phyloP scores from a whole-genome alignment of 2,329 filamentous ascomycete genomes.

The Penicillium sp. region DNA sequence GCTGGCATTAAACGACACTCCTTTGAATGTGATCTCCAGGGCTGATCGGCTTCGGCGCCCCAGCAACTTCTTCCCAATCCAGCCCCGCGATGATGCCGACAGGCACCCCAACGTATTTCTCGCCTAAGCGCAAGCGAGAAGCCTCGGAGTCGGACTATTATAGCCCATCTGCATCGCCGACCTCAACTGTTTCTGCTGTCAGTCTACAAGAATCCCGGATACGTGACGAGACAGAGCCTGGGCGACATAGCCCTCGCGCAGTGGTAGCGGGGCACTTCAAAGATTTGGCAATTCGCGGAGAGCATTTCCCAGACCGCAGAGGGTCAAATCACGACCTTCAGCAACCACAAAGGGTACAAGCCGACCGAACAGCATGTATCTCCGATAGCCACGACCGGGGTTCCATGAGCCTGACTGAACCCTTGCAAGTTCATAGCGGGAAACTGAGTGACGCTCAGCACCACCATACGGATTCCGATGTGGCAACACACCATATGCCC shows the following conservation, averaged over 20 bases:
- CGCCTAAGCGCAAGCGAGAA: conserved; percentile 42
- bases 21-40: conserved; percentile 11
- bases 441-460: conserved; percentile 13
- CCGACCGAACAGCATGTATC: conserved; percentile 22
- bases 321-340: conserved; percentile 18
- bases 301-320: conserved; percentile 27
- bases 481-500: conserved; percentile 4
- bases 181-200: conserved; percentile 36
- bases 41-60: conserved; percentile 26
- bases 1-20: conserved; percentile 7
- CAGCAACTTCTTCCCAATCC: conserved; percentile 24
- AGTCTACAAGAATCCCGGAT: conserved; percentile 38
- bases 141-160: conserved; percentile 36
- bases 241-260: conserved; percentile 44
- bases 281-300: conserved; percentile 45
- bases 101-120: conserved; percentile 32
- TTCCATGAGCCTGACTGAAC: conserved; percentile 27
- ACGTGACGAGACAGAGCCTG: conserved; percentile 38
- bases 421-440: conserved; percentile 16
- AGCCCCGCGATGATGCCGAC: conserved; percentile 40
- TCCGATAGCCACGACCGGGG: conserved; percentile 11
- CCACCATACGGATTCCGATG: conserved; percentile 13
- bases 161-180: conserved; percentile 39
- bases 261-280: conserved; percentile 46
- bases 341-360: conserved; percentile 13